These are phyloP conservation scores for Onygenales sp. DNA, from an alignment of 2,329 filamentous ascomycete species.

Conservation along the genomic window DNA sequence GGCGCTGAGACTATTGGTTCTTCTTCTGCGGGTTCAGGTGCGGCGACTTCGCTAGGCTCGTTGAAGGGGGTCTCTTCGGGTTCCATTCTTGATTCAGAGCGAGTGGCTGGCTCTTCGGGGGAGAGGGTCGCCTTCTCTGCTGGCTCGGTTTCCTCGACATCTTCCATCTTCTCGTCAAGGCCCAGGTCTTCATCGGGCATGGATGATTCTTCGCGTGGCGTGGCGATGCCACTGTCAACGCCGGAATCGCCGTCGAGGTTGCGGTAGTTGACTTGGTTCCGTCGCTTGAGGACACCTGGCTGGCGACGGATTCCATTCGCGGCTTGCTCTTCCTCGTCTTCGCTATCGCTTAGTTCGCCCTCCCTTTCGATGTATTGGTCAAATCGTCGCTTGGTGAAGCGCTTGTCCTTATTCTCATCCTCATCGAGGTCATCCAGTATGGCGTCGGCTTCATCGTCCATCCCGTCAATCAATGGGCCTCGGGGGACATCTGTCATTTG, in stretches of 20 bases:
- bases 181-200: conserved; percentile 36
- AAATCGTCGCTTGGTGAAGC: conserved; percentile 71
- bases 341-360: conserved; percentile 77
- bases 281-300: conserved; percentile 37
- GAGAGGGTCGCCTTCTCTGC: conserved; percentile 22
- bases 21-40: conserved; percentile 18
- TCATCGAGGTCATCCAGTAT: conserved; percentile 64
- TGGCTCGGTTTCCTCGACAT: conserved; percentile 27
- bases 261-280: conserved; percentile 53
- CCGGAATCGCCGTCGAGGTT: conserved; percentile 50
- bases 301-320: conserved; percentile 62
- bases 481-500: conserved; percentile 57
- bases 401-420: conserved; percentile 74
- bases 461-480: conserved; percentile 42
- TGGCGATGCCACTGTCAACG: conserved; percentile 42
- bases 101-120: conserved; percentile 19
- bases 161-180: conserved; percentile 32
- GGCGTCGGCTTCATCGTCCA: conserved; percentile 57
- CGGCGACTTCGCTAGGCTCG: conserved; percentile 22
- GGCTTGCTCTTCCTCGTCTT: conserved; percentile 68
- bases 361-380: conserved; percentile 68
- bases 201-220: conserved; percentile 34
- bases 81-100: conserved; percentile 12
- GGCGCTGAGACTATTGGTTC: conserved; percentile 21
- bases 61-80: conserved; percentile 23